Conservation (phyloP, 768 basidiomycete genomes). For the Rhizopogon rudus region DNA sequence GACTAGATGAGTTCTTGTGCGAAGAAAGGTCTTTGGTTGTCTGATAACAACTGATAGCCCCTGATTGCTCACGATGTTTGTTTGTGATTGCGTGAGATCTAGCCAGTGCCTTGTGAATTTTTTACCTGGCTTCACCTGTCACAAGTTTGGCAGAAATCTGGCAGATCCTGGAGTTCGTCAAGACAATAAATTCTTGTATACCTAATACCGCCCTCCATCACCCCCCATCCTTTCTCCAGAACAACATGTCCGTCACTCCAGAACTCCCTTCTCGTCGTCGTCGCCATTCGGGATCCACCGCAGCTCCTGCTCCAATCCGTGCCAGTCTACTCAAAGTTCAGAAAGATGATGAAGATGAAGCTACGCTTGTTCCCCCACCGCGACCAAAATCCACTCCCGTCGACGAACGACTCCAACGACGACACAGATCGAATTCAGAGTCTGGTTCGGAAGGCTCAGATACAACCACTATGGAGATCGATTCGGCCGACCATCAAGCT, state of each 20-base stretch:
- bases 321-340: conserved; percentile 12
- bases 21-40: not conserved
- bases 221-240: not conserved
- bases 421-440: conserved; percentile 38
- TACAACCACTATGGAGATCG: conserved; percentile 25
- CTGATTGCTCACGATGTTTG: conserved; percentile 8
- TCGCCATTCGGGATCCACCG: conserved; percentile 57
- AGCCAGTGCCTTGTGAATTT: conserved; percentile 9
- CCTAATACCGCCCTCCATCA: not conserved
- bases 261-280: conserved; percentile 39
- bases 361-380: conserved; percentile 44
- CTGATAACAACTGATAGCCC: not conserved
- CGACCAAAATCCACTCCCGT: conserved; percentile 72
- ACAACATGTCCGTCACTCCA: conserved; percentile 12
- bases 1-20: not conserved
- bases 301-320: conserved; percentile 27
- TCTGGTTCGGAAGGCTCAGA: conserved; percentile 30
- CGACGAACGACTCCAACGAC: conserved; percentile 50
- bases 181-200: conserved; percentile 1
- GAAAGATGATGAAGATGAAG: conserved; percentile 18
- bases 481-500: not conserved
- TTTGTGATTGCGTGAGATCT: conserved; percentile 16
- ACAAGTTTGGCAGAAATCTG: not conserved
- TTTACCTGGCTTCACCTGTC: not conserved
- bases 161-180: not conserved